Base-by-base conservation (phyloP, 257 asterid species). In the Jacaranda mimosifolia region DNA sequence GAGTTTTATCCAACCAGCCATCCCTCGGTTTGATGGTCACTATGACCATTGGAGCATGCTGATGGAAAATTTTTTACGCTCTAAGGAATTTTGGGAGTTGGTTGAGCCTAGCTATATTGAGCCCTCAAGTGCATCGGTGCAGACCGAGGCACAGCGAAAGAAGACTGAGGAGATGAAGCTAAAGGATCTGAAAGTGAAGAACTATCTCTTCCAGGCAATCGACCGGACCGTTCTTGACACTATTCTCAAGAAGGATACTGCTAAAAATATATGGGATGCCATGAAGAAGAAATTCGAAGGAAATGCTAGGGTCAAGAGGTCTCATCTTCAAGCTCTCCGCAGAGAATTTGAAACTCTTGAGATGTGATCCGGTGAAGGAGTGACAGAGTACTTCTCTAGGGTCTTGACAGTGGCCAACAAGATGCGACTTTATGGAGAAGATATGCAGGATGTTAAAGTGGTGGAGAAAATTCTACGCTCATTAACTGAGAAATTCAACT, bases 381-480 rank as follows among this genome's bases (percentile, higher is more conserved):
- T 66, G 12, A n/a, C 15, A 1, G 32, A 68, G 0, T 68, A 48
- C 9, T 68, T 68, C 32, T 21, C 45, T 3, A 5, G 45, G 3
- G 26, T 14, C 3, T 26, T 80, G n/a, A 11, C 56, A 2, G 35
- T 81, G 4, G 81, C 45, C 1, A 81, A 70, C 36, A 60, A 75
- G 32, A 75, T 81, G 81, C 4, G 11, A 4, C 12, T 7, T 3
- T 6, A 51, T 70, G 75, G 78, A 0, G 80, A 66, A 18, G 26
- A 67, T 0, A 76, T 56, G 49, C 13, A 15, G 1, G 75, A 76
- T 53, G 67, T 62, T 0, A n/a, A 2, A 0, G 36, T 73, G 6
- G 64, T 79, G 5, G 79, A 79, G 32, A 79, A 73, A 5, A 55
- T 79, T 12, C 9, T 79, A 18, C 17, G 70, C 6, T 75, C 73